Evolutionary conservation across 768 basidiomycete species (phyloP), one percentile per base, ranked within the genome.

Genomic region (Podaxis sp.): DNA sequence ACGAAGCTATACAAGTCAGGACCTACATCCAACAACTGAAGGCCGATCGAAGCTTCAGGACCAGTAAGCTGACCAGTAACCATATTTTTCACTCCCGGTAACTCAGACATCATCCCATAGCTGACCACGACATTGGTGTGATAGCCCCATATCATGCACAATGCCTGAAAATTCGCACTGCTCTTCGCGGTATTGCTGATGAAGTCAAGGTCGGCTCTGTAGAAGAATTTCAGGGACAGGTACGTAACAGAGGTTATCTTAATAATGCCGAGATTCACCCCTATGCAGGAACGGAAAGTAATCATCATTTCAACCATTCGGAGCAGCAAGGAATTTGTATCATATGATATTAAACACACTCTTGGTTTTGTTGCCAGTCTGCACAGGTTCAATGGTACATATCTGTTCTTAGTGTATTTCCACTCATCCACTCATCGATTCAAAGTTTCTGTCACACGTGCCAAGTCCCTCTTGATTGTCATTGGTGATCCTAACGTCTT

Each of bases 201-300:
- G 74, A 68, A 8, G 74, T 87, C 59, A 87, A 87, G 66, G 82
- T 88, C 13, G 87, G 84, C 26, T 85, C 82, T 24, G 85, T 86
- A 1, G 87, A 87, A 66, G 84, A 86, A 58, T 87, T 86, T 71
- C 86, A 87, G 70, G 87, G 86, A 7, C 83, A 85, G 73, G 84
- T 81, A 26, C 24, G 8, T 13, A 13, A 3, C 3, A 41, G 17
- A 12, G 17, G 37, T 37, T 12, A 5, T 37, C 12, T 37, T 37
- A 37, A 37, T 5, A 37, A 37, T 5, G 12, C 12, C 37, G 12
- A 37, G 5, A 37, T 37, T 4, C 37, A 37, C 12, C 17, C 17
- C 40, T 13, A 12, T 3, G 10, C 48, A 85, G 84, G 84, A 86
- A 73, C 80, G 83, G 11, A 74, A 75, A 7, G 80, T 84, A 0